A percentile compares a stretch with the other conserved stretches of the same genome.
phyloP scores from a whole-genome alignment of 1,284 basidiomycete genomes.

The Fomitopsis betulina region DNA sequence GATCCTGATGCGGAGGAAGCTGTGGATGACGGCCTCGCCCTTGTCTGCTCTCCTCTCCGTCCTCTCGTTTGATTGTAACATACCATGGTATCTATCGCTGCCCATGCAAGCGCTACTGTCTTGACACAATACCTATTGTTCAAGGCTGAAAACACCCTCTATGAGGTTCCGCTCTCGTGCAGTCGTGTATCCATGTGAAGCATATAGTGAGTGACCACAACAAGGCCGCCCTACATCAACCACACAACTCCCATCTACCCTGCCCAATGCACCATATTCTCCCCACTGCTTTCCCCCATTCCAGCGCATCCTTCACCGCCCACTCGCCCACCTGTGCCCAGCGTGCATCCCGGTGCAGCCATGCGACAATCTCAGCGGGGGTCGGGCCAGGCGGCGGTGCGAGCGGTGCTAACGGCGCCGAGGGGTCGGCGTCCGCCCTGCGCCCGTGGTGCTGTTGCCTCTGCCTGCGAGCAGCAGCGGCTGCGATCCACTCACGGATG shows the following conservation, averaged over 20 bases:
- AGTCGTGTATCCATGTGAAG: too few species aligned
- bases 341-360: constrained; percentile 48
- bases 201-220: not conserved
- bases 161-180: too few species aligned
- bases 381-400: constrained; percentile 35
- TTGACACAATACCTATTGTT: too few species aligned
- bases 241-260: constrained; percentile 35
- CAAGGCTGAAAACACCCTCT: too few species aligned
- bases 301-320: constrained; percentile 56
- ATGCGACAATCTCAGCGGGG: constrained; percentile 42
- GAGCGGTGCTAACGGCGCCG: constrained; percentile 12
- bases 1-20: constrained; percentile 30
- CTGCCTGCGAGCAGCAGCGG: constrained; percentile 2
- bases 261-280: constrained; percentile 42
- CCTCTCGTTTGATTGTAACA: too few species aligned
- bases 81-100: too few species aligned
- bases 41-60: too few species aligned
- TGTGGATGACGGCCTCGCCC: constrained; percentile 20
- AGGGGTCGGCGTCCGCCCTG: not conserved
- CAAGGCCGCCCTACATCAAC: constrained; percentile 13
- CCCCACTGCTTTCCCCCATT: constrained; percentile 38
- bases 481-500: constrained; percentile 32
- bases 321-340: constrained; percentile 62
- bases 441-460: not conserved
- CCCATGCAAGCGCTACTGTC: too few species aligned